A percentile compares a stretch with the other conserved stretches of the same genome.
Conservation (phyloP, 2,329 filamentous ascomycete genomes). For the Ustilaginoidea virens region DNA sequence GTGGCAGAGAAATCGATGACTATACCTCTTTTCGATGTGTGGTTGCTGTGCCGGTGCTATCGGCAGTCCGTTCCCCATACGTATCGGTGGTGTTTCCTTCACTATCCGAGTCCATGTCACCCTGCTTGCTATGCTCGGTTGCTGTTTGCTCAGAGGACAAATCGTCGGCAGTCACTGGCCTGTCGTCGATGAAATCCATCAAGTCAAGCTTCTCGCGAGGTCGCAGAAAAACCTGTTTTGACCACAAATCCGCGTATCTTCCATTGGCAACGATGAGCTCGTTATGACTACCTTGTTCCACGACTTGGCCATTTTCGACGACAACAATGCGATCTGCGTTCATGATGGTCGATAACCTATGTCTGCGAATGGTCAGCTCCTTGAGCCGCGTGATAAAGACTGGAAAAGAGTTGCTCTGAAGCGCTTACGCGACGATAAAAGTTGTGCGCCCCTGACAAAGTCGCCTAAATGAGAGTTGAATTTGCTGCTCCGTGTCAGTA, state of each 20-base stretch:
- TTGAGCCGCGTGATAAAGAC: slow-evolving; percentile 1
- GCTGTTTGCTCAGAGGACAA: slow-evolving; percentile 19
- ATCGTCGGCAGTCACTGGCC: slow-evolving; percentile 18
- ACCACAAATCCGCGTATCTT: slow-evolving; percentile 50
- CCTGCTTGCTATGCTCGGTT: slow-evolving; percentile 17
- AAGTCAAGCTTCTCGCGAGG: slow-evolving; percentile 21
- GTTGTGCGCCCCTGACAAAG: slow-evolving; percentile 48
- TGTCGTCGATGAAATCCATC: slow-evolving; percentile 4
- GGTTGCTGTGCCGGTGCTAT: slow-evolving; percentile 17
- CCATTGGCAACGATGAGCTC: slow-evolving; percentile 41
- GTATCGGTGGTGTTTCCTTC: slow-evolving; percentile 10
- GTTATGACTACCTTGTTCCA: slow-evolving; percentile 48
- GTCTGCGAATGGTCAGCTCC: slow-evolving; percentile 22
- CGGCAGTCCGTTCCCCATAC: slow-evolving; percentile 8
- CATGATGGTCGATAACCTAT: slow-evolving; percentile 56
- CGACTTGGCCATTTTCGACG: slow-evolving; percentile 43
- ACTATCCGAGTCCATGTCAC: slow-evolving; percentile 8
- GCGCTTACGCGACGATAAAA: slow-evolving; percentile 45
- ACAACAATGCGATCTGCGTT: slow-evolving; percentile 54
- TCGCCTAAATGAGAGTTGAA: slow-evolving; percentile 43
- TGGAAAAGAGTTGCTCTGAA: slow-evolving; percentile 1
- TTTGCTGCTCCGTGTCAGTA: slow-evolving; percentile 51
- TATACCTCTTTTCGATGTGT: slow-evolving; percentile 33
- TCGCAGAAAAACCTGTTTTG: slow-evolving; percentile 41
- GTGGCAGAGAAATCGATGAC: not conserved